These are phyloP conservation scores for Microcos paniculata DNA, from an alignment of 345 rosid genomes.

Conservation along the genomic window DNA sequence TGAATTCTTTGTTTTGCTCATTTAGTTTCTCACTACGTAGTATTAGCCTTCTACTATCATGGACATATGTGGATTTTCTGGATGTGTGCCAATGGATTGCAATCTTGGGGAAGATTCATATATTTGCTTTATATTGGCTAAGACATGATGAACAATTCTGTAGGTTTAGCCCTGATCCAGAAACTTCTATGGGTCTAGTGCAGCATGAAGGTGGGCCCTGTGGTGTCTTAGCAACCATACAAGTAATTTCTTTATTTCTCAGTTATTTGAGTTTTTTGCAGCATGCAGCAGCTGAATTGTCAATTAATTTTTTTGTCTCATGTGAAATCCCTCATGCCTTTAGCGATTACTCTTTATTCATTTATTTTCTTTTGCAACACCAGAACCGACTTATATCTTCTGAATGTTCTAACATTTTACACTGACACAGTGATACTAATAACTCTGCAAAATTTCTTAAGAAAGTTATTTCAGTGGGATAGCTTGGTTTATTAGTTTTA, in stretches of 20 bases:
- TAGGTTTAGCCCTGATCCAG: constrained; percentile 97
- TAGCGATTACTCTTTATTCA: neutral
- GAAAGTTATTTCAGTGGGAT: neutral
- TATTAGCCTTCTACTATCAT: neutral
- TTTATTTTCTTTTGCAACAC: neutral
- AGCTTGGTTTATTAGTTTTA: neutral
- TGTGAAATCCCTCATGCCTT: neutral
- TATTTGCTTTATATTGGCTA: constrained; percentile 23
- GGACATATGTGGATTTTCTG: neutral
- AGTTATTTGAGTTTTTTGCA: constrained; percentile 11
- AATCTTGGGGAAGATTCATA: constrained; percentile 12
- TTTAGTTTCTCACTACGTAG: no score
- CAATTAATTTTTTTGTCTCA: neutral
- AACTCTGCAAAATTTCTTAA: neutral
- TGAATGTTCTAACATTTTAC: neutral
- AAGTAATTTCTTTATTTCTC: constrained; percentile 54
- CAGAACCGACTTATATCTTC: neutral
- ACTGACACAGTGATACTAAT: neutral
- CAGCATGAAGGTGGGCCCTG: constrained; percentile 99
- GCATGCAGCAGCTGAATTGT: constrained; percentile 11
- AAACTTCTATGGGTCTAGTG: constrained; percentile 96
- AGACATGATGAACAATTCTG: constrained; percentile 29
- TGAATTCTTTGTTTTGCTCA: neutral
- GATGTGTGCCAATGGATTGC: neutral
- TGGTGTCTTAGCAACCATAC: constrained; percentile 96